Evolutionary conservation across 164 flowering plant species (phyloP).

Genomic region (Euptelea pleiosperma): DNA sequence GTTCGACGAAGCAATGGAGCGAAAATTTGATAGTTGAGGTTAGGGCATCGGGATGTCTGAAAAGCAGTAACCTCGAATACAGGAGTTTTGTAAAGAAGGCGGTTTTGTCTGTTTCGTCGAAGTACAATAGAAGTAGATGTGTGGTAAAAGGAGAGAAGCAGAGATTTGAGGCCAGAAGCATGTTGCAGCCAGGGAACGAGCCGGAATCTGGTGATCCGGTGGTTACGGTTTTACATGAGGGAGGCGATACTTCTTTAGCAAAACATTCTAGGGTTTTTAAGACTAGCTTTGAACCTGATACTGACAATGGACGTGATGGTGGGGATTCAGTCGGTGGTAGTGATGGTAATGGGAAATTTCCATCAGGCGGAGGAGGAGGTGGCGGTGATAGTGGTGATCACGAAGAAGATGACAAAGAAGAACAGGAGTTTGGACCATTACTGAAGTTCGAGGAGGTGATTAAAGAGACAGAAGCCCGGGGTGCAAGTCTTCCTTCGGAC

Average conservation of each 20-base stretch:
- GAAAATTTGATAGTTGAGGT: constrained; percentile 3
- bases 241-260: not conserved
- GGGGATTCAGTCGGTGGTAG: constrained; percentile 22
- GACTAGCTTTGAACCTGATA: constrained; percentile 1
- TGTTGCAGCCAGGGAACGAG: constrained; percentile 10
- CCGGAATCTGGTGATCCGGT: constrained; percentile 6
- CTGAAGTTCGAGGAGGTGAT: constrained; percentile 63
- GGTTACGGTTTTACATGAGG: constrained; percentile 2
- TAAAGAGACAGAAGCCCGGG: constrained; percentile 48
- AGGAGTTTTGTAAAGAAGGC: not conserved
- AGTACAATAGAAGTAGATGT: constrained; percentile 1
- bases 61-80: not conserved
- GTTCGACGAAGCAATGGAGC: not conserved
- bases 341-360: constrained; percentile 46
- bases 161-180: constrained; percentile 8
- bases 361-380: constrained; percentile 43
- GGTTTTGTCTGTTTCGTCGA: not conserved
- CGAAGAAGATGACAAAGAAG: constrained; percentile 46
- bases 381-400: constrained; percentile 43
- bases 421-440: constrained; percentile 67
- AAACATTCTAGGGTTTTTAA: constrained; percentile 2
- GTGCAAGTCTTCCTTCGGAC: constrained; percentile 61
- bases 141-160: not conserved
- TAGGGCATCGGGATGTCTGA: constrained; percentile 5
- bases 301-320: constrained; percentile 19